phyloP scores from a whole-genome alignment of 176 grass and related monocot genomes.

The Oryza punctata region DNA sequence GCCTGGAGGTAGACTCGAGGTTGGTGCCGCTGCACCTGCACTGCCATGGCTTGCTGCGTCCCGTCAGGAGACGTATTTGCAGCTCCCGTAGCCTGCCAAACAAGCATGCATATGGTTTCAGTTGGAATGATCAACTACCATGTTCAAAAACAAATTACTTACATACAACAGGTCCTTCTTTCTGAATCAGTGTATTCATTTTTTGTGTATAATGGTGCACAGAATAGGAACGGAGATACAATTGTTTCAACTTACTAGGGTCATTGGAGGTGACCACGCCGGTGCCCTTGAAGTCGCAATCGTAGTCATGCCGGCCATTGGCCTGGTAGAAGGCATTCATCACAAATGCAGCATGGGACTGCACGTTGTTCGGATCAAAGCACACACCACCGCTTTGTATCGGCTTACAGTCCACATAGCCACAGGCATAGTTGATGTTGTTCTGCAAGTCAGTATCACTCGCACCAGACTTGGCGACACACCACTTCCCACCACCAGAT shows the following conservation, averaged over 20 bases:
- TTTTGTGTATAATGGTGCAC: background rate
- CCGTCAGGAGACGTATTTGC: conserved; percentile 57
- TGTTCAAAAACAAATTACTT: background rate
- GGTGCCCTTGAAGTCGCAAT: conserved; percentile 64
- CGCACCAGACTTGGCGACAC: conserved; percentile 54
- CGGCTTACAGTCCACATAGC: conserved; percentile 48
- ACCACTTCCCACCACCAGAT: conserved; percentile 56
- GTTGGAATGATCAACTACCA: background rate
- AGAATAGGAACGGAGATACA: background rate
- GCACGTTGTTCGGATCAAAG: conserved; percentile 59
- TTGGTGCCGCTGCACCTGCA: conserved; percentile 31
- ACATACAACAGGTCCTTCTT: background rate
- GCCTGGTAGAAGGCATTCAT: conserved; percentile 80
- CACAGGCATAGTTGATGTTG: conserved; percentile 83
- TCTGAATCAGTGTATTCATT: background rate
- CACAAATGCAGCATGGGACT: conserved; percentile 53
- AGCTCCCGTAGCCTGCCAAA: conserved; percentile 48
- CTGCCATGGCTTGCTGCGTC: conserved; percentile 54
- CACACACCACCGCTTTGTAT: conserved; percentile 61
- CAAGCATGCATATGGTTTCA: background rate
- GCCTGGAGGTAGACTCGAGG: conserved; percentile 42
- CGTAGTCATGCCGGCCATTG: conserved; percentile 41
- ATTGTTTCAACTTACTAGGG: conserved; percentile 45
- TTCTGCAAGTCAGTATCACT: conserved; percentile 46
- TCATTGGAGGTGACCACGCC: conserved; percentile 50